phyloP scores from a whole-genome alignment of 306 rosid genomes.

The Prunus salicina region DNA sequence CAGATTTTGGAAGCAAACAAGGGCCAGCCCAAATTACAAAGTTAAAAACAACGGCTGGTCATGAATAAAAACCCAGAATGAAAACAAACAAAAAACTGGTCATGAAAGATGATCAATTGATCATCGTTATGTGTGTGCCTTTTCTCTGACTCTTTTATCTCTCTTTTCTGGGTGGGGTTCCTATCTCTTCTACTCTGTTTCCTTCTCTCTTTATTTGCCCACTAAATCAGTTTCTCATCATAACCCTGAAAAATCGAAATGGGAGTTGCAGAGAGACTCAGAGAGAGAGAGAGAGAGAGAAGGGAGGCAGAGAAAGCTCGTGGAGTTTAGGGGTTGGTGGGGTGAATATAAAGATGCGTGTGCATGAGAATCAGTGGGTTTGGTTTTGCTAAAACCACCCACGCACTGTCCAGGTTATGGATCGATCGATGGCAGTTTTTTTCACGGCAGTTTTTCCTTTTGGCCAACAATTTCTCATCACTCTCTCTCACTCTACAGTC shows the following conservation, averaged over 20 bases:
- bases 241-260: constrained; percentile 40
- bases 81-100: background rate
- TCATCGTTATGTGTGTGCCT: background rate
- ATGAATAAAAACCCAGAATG: background rate
- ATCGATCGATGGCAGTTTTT: constrained; percentile 19
- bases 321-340: constrained; percentile 28
- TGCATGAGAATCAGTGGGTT: constrained; percentile 50
- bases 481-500: background rate
- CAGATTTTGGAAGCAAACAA: constrained; percentile 13
- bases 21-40: constrained; percentile 20
- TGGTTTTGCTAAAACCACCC: constrained; percentile 42
- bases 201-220: constrained; percentile 25
- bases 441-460: background rate
- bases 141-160: too few species aligned
- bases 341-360: constrained; percentile 38
- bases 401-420: background rate
- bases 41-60: background rate
- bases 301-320: constrained; percentile 21
- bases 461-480: background rate
- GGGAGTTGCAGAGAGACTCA: constrained; percentile 35
- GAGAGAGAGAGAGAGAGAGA: constrained; percentile 13
- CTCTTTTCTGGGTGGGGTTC: background rate
- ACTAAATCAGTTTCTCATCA: constrained; percentile 40
- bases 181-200: constrained; percentile 1
- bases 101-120: background rate